Percentiles rank a stretch among this genome's conserved stretches.
phyloP scores from a whole-genome alignment of 2,329 filamentous ascomycete species.

The Aureobasidium namibiae region DNA sequence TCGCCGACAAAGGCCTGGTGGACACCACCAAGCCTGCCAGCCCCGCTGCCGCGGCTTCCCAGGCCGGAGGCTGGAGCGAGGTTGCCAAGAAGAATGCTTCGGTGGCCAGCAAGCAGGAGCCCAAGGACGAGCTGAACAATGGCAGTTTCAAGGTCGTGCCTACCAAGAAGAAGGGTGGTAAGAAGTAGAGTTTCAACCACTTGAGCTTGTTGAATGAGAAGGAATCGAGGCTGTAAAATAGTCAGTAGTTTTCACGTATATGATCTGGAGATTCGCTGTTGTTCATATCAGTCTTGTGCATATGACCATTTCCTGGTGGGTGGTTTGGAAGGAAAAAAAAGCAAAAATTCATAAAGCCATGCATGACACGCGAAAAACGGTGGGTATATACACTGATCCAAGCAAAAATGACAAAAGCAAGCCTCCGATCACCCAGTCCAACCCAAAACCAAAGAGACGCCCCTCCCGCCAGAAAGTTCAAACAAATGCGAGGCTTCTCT shows the following conservation, averaged over 20 bases:
- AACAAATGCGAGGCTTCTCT: background rate
- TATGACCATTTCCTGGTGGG: too few relatives aligned
- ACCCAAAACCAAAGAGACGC: background rate
- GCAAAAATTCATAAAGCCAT: background rate
- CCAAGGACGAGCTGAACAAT: constrained; percentile 38
- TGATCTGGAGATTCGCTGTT: too few relatives aligned
- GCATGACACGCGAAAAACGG: background rate
- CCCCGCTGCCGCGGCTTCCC: constrained; percentile 39
- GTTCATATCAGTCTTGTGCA: too few relatives aligned
- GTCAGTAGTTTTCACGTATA: too few relatives aligned
- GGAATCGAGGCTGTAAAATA: background rate
- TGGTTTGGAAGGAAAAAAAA: background rate
- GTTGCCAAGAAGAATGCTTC: constrained; percentile 75
- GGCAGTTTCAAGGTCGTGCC: constrained; percentile 84
- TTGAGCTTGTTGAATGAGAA: background rate
- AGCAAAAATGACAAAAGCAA: background rate
- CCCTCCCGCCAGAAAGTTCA: background rate
- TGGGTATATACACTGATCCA: background rate
- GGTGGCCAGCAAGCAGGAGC: constrained; percentile 23
- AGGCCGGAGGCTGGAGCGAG: constrained; percentile 77
- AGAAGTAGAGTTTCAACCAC: constrained; percentile 22
- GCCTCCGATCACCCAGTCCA: background rate
- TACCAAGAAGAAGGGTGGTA: constrained; percentile 73
- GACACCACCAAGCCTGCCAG: constrained; percentile 50
- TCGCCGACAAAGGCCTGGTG: constrained; percentile 84